phyloP scores from a whole-genome alignment of 2,329 filamentous ascomycete genomes.

The Hortaea werneckii region DNA sequence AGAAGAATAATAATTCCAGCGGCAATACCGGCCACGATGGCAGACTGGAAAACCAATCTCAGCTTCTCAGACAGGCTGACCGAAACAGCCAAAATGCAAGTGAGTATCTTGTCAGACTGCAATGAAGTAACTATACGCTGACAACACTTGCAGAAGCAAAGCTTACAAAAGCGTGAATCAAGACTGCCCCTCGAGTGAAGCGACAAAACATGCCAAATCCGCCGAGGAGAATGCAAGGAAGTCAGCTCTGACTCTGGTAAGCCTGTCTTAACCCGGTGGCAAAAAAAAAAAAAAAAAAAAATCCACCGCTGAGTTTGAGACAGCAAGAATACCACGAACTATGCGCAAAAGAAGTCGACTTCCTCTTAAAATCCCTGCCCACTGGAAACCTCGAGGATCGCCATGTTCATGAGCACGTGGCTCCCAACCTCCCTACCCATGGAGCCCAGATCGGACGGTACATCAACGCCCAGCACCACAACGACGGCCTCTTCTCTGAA shows the following conservation, averaged over 20 bases:
- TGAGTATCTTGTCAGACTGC: conserved; percentile 11
- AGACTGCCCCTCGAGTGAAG: conserved; percentile 36
- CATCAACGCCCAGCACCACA: conserved; percentile 45
- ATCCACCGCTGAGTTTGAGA: not conserved
- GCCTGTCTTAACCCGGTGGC: not conserved
- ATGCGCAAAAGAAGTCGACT: conserved; percentile 24
- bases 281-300: too few species aligned
- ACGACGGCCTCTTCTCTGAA: conserved; percentile 66
- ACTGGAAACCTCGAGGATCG: conserved; percentile 15
- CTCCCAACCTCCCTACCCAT: conserved; percentile 23
- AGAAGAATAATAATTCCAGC: too few species aligned
- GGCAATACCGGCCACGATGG: not conserved
- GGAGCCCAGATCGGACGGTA: conserved; percentile 45
- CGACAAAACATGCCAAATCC: conserved; percentile 50
- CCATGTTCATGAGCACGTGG: conserved; percentile 19
- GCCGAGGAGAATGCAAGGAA: conserved; percentile 57
- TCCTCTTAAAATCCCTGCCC: conserved; percentile 24
- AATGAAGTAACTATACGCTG: conserved; percentile 3
- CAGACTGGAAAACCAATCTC: conserved; percentile 33
- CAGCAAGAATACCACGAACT: conserved; percentile 45
- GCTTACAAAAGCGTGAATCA: conserved; percentile 39
- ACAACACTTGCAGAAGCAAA: conserved; percentile 31
- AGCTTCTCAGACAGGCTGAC: conserved; percentile 37
- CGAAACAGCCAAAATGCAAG: conserved; percentile 40
- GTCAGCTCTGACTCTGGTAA: conserved; percentile 48